Conservation (phyloP, 257 asterid species). For the Euphrasia confusa region DNA sequence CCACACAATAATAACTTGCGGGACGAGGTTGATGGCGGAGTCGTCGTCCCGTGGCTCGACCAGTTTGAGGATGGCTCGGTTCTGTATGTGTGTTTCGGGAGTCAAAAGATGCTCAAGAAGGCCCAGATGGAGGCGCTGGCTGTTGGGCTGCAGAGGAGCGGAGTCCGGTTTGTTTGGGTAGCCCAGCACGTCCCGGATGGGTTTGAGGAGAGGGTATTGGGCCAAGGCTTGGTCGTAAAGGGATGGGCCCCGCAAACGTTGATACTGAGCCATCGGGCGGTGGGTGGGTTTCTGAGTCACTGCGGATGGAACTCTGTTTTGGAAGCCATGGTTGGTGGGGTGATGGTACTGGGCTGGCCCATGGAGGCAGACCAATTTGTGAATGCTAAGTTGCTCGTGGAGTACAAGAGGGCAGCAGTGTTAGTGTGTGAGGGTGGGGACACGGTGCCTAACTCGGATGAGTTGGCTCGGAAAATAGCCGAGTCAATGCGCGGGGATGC, state of each 20-base stretch:
- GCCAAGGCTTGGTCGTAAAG: slow-evolving; percentile 42
- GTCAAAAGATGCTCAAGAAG: slow-evolving; percentile 49
- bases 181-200: slow-evolving; percentile 49
- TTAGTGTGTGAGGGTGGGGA: slow-evolving; percentile 43
- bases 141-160: slow-evolving; percentile 57
- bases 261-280: slow-evolving; percentile 53
- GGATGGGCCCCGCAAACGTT: slow-evolving; percentile 76
- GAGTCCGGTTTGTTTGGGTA: slow-evolving; percentile 54
- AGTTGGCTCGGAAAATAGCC: slow-evolving; percentile 38
- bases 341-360: slow-evolving; percentile 74
- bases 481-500: slow-evolving; percentile 39
- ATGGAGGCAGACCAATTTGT: slow-evolving; percentile 87
- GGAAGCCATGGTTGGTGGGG: slow-evolving; percentile 55
- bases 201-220: slow-evolving; percentile 45
- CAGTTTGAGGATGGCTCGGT: slow-evolving; percentile 44
- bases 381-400: slow-evolving; percentile 46
- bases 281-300: slow-evolving; percentile 66
- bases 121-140: slow-evolving; percentile 61
- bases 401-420: slow-evolving; percentile 37
- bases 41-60: slow-evolving; percentile 44
- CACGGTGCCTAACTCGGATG: slow-evolving; percentile 47
- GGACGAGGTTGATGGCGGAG: neutral
- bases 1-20: slow-evolving; percentile 19
- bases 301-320: slow-evolving; percentile 78
- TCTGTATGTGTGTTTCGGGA: slow-evolving; percentile 67